Percentiles rank a stretch among this genome's conserved stretches.
These are phyloP conservation scores for Fusarium illudens DNA, from an alignment of 2,329 filamentous ascomycete genomes.

Conservation along the genomic window DNA sequence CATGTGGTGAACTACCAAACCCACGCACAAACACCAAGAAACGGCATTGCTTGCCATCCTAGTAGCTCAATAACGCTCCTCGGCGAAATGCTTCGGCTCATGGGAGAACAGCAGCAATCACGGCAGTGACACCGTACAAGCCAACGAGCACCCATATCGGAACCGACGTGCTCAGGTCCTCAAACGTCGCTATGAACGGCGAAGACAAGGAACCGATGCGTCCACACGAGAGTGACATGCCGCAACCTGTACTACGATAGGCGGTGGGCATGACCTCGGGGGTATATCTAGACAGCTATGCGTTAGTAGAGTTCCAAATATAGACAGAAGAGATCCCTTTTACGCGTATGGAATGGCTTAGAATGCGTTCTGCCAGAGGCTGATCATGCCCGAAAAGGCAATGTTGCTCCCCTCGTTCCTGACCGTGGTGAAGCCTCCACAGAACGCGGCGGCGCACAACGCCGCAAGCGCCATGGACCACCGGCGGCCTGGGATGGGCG, in stretches of 20 bases:
- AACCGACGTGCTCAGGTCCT: not conserved
- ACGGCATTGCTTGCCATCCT: not conserved
- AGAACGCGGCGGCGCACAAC: too few relatives aligned
- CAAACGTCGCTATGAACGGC: not conserved
- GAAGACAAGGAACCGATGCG: not conserved
- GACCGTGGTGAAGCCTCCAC: too few relatives aligned
- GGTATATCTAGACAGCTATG: not conserved
- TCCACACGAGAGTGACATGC: not conserved
- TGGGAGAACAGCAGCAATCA: not conserved
- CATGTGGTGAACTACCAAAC: not conserved
- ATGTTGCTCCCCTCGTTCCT: too few relatives aligned
- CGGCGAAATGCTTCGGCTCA: not conserved
- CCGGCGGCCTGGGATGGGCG: too few relatives aligned
- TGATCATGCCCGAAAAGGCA: too few relatives aligned
- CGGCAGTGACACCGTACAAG: not conserved
- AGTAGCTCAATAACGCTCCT: not conserved
- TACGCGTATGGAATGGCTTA: too few relatives aligned
- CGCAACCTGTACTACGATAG: not conserved
- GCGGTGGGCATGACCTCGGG: not conserved
- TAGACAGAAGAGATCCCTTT: too few relatives aligned
- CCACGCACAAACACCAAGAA: not conserved
- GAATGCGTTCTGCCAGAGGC: too few relatives aligned
- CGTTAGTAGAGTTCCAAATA: too few relatives aligned
- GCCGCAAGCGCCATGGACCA: too few relatives aligned
- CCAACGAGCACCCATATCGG: not conserved